Evolutionary conservation across 1,139 yeast species (phyloP), one percentile per base, ranked within the genome.

Genomic region (Blastobotrys serpentis): DNA sequence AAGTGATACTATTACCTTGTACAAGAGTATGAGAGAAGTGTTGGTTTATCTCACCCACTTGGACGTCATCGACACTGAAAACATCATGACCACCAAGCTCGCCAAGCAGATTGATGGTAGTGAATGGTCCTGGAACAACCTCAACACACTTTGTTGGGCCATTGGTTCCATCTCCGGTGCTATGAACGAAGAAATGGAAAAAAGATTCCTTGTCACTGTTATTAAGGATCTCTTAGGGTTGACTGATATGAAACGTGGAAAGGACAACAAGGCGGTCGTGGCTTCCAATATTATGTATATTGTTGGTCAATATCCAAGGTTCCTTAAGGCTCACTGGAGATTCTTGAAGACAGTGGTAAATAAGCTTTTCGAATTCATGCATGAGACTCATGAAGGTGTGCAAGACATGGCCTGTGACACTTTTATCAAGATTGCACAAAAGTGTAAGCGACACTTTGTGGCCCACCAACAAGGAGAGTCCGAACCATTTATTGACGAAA

Each of bases 401-500:
- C 98, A 92, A 73, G 98, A 92, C 70, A 92, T 92, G 98, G 98
- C 99, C 7, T 92, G 98, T 75, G 98, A 92, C 69, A 92, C 99
- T 1, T 92, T 92, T 67, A 90, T 90, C 63, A 94, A 92, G 68
- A 92, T 92, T 66, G 88, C 96, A 25, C 84, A 81, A 60, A 92
- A 92, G 71, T 92, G 98, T 76, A 90, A 89, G 69, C 83, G 90
- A 56, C 98, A 92, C 68, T 92, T 94, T 70, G 96, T 92, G 37
- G 85, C 85, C 41, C 82, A 79, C 56, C 98, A 92, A 70, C 79
- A 81, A 14, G 85, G 84, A 56, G 98, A 94, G 69, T 66, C 77
- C n/a, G 95, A 85, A 65, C 97, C 98, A 17, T 92, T 92, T 61
- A 87, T 92, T 57, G 86, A 86, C 63, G 96, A 89, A 57, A 90